A percentile compares a stretch with the other conserved stretches of the same genome.
phyloP scores from a whole-genome alignment of 2,329 filamentous ascomycete species.

The Aureobasidium sp. region DNA sequence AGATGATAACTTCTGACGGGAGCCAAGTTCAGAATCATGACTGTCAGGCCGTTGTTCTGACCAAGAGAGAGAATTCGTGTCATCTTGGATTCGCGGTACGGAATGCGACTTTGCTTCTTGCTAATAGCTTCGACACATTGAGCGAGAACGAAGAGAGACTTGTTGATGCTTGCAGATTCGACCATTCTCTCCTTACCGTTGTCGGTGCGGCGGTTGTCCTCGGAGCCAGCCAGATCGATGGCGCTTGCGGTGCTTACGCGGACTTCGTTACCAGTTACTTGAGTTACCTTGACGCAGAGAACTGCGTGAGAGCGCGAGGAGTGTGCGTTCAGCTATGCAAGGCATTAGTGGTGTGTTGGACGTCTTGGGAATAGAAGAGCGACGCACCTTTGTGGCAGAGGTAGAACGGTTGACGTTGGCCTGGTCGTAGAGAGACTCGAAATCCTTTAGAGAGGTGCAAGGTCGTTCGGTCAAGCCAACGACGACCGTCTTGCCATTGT shows the following conservation, averaged over 20 bases:
- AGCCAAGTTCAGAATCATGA: slow-evolving; percentile 94
- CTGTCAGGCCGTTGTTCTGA: slow-evolving; percentile 88
- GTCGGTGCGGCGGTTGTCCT: slow-evolving; percentile 89
- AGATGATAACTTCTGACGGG: slow-evolving; percentile 88
- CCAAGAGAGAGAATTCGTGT: slow-evolving; percentile 85
- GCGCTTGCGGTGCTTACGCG: slow-evolving; percentile 79
- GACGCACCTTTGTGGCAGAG: slow-evolving; percentile 65
- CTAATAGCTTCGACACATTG: slow-evolving; percentile 95
- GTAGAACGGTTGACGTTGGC: slow-evolving; percentile 86
- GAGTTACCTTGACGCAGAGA: slow-evolving; percentile 77
- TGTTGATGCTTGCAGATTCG: slow-evolving; percentile 97
- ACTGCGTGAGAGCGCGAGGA: slow-evolving; percentile 87
- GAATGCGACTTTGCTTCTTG: slow-evolving; percentile 65
- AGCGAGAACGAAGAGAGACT: slow-evolving; percentile 86
- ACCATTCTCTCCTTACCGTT: slow-evolving; percentile 87
- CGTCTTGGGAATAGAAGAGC: neutral
- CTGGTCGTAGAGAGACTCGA: slow-evolving; percentile 82
- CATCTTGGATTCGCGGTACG: slow-evolving; percentile 95
- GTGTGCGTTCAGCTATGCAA: slow-evolving; percentile 65
- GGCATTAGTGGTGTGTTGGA: neutral
- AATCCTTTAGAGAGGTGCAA: slow-evolving; percentile 80
- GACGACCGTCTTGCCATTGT: slow-evolving; percentile 78
- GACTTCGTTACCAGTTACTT: slow-evolving; percentile 59
- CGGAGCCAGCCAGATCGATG: slow-evolving; percentile 90
- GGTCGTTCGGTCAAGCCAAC: slow-evolving; percentile 76